Evolutionary conservation across 2,329 filamentous ascomycete species (phyloP), one percentile per base, ranked within the genome.

Genomic region (Pseudofabraea citricarpa): DNA sequence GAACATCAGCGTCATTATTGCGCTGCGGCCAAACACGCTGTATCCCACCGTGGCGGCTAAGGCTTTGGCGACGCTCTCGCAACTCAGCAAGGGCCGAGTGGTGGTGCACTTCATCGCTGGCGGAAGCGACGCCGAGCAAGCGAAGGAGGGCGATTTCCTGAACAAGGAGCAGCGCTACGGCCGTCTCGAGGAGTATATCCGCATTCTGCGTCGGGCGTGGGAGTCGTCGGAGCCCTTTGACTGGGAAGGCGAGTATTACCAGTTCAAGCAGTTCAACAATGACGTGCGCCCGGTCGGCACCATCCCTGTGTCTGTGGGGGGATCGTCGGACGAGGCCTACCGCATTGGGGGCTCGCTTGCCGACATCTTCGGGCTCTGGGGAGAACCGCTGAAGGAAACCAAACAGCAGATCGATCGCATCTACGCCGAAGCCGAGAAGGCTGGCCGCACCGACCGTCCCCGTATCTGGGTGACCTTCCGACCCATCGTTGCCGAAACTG

Each of bases 381-480:
- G 78, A 9, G 78, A 82, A 54, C 78, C 78, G 1, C 64, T 81
- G 2, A 79, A 80, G 60, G 78, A 82, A 56, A 81, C 78, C 1
- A 77, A 76, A 60, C 67, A 81, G 53, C 78, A 82, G 57, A 79
- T 82, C 50, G 74, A 79, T 49, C 69, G 71, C 16, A 75, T 82
- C 55, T 79, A 79, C 49, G 74, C 70, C 3, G 77, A 75, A 52
- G 73, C 78, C 0, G 73, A 67, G n/a, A 73, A 73, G 49, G 77
- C 77, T 2, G 77, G 77, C 1, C 70, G 78, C 2, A 56, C 48
- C 0, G 77, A 81, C 49, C 63, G 71, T 0, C 78, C 78, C 6
- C 64, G 75, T 4, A 81, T 82, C 53, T 82, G 78, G 78, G 78
- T 82, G 2, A 81, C 78, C 0, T 81, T 81, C 69, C 69, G 78